These are phyloP conservation scores for Aspergillus novoparasiticus DNA, from an alignment of 2,329 filamentous ascomycete genomes.

Conservation along the genomic window DNA sequence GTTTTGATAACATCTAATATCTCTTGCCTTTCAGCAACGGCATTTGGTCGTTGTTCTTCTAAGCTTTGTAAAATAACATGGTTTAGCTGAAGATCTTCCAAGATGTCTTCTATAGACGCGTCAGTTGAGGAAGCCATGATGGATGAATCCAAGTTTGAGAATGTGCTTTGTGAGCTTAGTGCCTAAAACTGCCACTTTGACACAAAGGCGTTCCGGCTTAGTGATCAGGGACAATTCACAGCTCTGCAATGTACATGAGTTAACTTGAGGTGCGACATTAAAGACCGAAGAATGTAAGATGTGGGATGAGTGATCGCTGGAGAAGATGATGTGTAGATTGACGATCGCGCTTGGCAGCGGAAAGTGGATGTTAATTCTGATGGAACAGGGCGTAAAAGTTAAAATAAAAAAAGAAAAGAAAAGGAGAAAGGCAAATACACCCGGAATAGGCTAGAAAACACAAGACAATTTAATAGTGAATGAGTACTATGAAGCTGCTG, in stretches of 20 bases:
- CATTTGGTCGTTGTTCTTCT: slow-evolving; percentile 27
- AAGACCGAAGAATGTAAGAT: background rate
- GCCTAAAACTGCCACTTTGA: background rate
- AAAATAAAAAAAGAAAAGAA: background rate
- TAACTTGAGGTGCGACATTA: background rate
- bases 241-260: background rate
- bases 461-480: background rate
- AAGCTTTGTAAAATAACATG: slow-evolving; percentile 35
- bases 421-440: background rate
- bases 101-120: slow-evolving; percentile 27
- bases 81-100: slow-evolving; percentile 37
- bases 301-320: background rate
- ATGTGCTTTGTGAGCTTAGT: background rate
- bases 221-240: background rate
- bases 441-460: background rate
- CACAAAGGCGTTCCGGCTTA: background rate
- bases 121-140: slow-evolving; percentile 18
- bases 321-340: background rate
- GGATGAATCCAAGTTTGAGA: background rate
- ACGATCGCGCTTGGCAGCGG: background rate
- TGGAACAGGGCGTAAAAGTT: background rate
- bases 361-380: background rate
- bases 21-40: slow-evolving; percentile 29
- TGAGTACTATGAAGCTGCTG: background rate
- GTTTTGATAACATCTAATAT: slow-evolving; percentile 27